These are phyloP conservation scores for Mycena pura DNA, from an alignment of 768 basidiomycete genomes.

Conservation along the genomic window DNA sequence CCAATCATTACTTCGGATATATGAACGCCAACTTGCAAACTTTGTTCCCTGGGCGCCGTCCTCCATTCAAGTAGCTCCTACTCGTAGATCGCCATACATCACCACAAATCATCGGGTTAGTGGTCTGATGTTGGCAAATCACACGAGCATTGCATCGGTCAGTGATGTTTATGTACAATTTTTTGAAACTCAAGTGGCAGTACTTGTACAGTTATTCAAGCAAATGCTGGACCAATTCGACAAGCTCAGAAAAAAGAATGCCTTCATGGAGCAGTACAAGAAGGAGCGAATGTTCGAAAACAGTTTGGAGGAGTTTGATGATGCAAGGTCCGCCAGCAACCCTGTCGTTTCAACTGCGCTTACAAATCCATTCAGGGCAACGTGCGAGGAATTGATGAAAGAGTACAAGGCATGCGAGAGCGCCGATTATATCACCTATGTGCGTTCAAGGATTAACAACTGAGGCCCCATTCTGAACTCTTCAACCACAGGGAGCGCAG, in stretches of 20 bases:
- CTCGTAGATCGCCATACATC: conserved; percentile 88
- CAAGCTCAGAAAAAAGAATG: conserved; percentile 82
- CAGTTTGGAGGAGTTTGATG: conserved; percentile 94
- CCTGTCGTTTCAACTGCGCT: neutral
- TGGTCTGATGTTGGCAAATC: conserved; percentile 98
- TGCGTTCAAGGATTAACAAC: conserved; percentile 37
- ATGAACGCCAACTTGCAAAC: conserved; percentile 94
- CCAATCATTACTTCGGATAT: conserved; percentile 94
- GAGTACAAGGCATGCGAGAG: conserved; percentile 98
- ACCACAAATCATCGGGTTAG: conserved; percentile 92
- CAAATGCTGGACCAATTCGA: conserved; percentile 97
- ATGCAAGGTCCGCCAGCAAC: conserved; percentile 73
- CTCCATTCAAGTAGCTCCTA: conserved; percentile 96
- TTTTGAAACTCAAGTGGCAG: conserved; percentile 7
- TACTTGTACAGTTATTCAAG: conserved; percentile 81
- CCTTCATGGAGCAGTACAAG: conserved; percentile 97
- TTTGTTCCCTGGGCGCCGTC: conserved; percentile 99
- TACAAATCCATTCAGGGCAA: conserved; percentile 57
- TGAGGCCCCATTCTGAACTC: neutral
- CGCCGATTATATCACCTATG: conserved; percentile 91
- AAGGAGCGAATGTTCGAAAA: conserved; percentile 96
- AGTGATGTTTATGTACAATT: conserved; percentile 34
- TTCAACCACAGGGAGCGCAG: conserved; percentile 36
- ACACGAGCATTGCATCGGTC: conserved; percentile 97
- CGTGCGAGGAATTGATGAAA: conserved; percentile 85